Percentiles rank a stretch among this genome's conserved stretches.
These are phyloP conservation scores for Tuber borchii DNA, from an alignment of 495 filamentous ascomycete species.

Conservation along the genomic window DNA sequence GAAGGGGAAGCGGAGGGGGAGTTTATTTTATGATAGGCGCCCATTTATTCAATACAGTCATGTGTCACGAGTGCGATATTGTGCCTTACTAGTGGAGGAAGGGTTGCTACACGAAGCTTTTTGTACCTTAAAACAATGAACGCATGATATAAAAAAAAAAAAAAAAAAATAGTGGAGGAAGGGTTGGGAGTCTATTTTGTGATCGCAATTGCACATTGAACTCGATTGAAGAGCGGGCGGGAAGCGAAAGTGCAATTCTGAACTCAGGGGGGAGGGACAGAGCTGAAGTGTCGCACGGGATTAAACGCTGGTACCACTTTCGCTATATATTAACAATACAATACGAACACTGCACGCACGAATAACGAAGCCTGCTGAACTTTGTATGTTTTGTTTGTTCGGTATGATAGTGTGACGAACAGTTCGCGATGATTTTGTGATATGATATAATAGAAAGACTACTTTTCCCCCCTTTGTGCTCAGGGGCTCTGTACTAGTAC, in stretches of 20 bases:
- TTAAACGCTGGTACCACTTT: not conserved
- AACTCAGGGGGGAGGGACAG: not conserved
- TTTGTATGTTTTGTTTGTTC: not conserved
- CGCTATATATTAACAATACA: not conserved
- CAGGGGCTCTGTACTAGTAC: too few species aligned
- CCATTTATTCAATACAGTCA: not conserved
- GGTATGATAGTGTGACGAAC: not conserved
- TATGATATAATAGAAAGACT: not conserved
- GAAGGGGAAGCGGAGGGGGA: not conserved
- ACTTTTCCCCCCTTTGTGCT: not conserved
- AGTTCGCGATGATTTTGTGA: not conserved
- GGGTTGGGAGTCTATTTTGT: not conserved
- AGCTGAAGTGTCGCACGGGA: not conserved
- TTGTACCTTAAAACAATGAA: too few species aligned
- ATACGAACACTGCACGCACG: not conserved
- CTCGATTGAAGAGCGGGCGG: not conserved
- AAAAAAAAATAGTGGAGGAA: too few species aligned
- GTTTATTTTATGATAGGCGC: not conserved
- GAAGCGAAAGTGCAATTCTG: not conserved
- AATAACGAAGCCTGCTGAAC: not conserved
- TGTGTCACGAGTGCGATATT: too few species aligned
- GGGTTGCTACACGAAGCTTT: too few species aligned
- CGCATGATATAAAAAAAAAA: too few species aligned
- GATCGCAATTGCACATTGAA: not conserved
- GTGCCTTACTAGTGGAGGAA: not conserved